Base-by-base conservation (phyloP, 345 rosid species). In the Pistacia atlantica region DNA sequence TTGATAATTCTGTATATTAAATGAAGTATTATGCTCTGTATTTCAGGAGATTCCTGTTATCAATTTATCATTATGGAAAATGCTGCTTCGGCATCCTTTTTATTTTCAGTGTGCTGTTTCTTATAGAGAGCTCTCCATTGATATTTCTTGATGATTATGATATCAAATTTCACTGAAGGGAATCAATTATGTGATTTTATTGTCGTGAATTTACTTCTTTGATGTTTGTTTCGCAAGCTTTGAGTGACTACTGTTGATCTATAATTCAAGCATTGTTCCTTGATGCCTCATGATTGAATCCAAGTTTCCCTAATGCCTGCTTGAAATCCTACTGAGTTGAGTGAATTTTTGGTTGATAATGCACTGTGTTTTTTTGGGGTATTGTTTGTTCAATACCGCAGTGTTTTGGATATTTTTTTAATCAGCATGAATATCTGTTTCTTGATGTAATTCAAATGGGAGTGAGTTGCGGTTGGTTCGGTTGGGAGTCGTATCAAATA, bases 1-100 rank as follows among this genome's bases (percentile, higher is more conserved):
- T 79, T 73, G 77, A 74, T 71, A 69, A 68, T 71, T 78, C 73
- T 84, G 80, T 76, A 81, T 72, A 76, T 78, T 75, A 65, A 72
- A 66, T 60, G 71, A 63, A 63, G 67, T 59, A 82, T 82, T 69
- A 54, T 37, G 74, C 55, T 31, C 69, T 74, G 71, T 73, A 58
- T 79, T 42, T 73, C 31, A 63, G 71, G 45, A 65, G 52, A 54
- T 73, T 72, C 73, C 64, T 73, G 62, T 74, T 71, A 14, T 78
- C 52, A 33, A 58, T 61, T 71, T 74, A 18, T 78, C 52, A 33
- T 68, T 65, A 42, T 72, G 31, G 37, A 8, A 46, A 73, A 65
- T 65, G 69, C 48, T 52, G 76, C 59, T 35, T 70, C 65, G n/a
- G n/a, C n/a, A n/a, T 65, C 58, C 71, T 67, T 67, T 17, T 54